Base-by-base conservation (phyloP, 768 basidiomycete genomes). In the Agrocybe praecox region DNA sequence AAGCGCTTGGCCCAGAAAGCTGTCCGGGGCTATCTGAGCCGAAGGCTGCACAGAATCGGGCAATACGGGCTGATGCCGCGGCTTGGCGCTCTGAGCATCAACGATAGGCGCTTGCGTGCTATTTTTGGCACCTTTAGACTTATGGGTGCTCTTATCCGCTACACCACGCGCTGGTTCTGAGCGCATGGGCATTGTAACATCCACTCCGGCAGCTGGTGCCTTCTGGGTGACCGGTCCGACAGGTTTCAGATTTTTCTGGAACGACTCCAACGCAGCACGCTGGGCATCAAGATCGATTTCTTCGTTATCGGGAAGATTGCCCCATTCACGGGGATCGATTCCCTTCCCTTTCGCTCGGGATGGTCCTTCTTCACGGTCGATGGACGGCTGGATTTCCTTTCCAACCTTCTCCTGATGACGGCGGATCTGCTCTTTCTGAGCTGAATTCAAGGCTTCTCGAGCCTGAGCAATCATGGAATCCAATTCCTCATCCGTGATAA, bases 261-360 rank as follows among this genome's bases (percentile, higher is more conserved):
- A 40, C 14, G 36, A 15, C 67, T 11, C 78, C 53, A 62, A 64
- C 76, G 21, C 59, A 56, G 15, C 55, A 0, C 26, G 34, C 33
- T 34, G 49, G 4, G 32, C 49, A 3, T 36, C 32, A 1, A 23
- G 1, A 19, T 40, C 33, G 1, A 34, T 14, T 12, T 40, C 36
- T 36, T 36, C 36, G 1, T 2, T 19, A 14, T 21, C 2, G 2
- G 19, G 32, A 9, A 51, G 4, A 40, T 48, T 29, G 2, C 47
- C 47, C 47, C 47, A 48, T 48, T 48, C 47, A 5, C 47, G 47
- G 24, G 47, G 47, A 10, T 48, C 23, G 12, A 29, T 24, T 12
- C 23, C 23, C 4, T 48, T 48, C 24, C n/a, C 15, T 5, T 22
- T 49, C 9, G 17, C 22, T 24, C 49, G 29, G 51, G 43, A 14